Evolutionary conservation across 352 stramenopile genomes (phyloP), one percentile per base, ranked within the genome.

Genomic region (Phytophthora pseudosyringae): DNA sequence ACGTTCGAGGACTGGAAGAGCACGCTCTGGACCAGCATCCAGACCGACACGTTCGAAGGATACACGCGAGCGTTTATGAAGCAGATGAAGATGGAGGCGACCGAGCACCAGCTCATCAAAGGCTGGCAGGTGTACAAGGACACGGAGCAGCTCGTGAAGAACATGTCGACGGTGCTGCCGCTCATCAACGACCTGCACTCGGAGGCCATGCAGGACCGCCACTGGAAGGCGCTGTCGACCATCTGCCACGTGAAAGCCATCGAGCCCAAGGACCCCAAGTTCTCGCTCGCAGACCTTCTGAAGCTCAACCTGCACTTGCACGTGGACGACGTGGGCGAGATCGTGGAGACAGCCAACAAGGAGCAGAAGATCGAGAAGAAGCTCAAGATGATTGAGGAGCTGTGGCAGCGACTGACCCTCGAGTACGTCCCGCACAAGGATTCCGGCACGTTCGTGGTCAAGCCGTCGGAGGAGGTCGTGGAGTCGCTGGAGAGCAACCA

Each of bases 131-230:
- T 93, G 9, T 94, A 94, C 73, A 94, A 94, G 46, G 88, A 96
- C 51, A 89, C 82, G 0, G 87, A 96, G 48, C 80, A 94, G 59
- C 70, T 94, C 7, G 88, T 93, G 15, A 96, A 95, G 67, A 94
- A 96, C 57, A 95, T 95, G 88, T 71, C 86, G 29, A 86, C 80
- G 0, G 88, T 96, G 2, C 46, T 96, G 7, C 87, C 88, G 6
- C 71, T 99, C 12, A 97, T 99, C 67, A 97, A 98, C 52, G 96
- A 98, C 51, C 76, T 99, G 33, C 95, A 98, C 75, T 98, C 91
- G 1, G 88, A 98, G 54, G 89, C 94, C 26, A 98, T 99, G 82
- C 89, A 97, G 52, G 75, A 96, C 45, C 90, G 96, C 4, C 96
- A 99, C 76, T 99, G 96, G 96, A 90, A 92, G 61, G 86, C 82